phyloP scores from a whole-genome alignment of 345 rosid genomes.

The Linum trigynum region DNA sequence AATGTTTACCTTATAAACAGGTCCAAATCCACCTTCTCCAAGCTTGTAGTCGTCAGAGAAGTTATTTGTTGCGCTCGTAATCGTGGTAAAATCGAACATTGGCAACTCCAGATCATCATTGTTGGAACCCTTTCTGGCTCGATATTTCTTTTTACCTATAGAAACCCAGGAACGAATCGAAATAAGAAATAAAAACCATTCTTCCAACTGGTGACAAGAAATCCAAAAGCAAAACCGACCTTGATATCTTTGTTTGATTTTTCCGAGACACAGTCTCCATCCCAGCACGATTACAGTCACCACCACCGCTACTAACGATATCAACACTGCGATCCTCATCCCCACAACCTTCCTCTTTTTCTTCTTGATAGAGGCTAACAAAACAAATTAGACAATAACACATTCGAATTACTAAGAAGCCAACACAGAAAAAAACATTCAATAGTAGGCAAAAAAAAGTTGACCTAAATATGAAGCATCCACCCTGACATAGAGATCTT shows the following conservation, averaged over 20 bases:
- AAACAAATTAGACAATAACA: too few species aligned
- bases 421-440: too few species aligned
- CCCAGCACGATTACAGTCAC: slow-evolving; percentile 5
- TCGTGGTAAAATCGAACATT: background rate
- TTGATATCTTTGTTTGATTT: slow-evolving; percentile 7
- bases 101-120: background rate
- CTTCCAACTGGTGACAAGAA: background rate
- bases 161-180: background rate
- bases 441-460: background rate
- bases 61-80: background rate
- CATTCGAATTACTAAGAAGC: background rate
- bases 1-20: background rate
- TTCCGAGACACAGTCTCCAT: slow-evolving; percentile 1
- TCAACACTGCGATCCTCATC: slow-evolving; percentile 12
- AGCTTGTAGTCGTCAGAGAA: background rate
- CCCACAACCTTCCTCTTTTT: background rate
- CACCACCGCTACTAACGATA: background rate
- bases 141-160: background rate
- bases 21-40: slow-evolving; percentile 2
- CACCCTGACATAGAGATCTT: slow-evolving; percentile 10
- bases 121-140: background rate
- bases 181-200: background rate
- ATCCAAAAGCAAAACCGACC: slow-evolving; percentile 4
- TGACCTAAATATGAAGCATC: slow-evolving; percentile 11
- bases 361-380: slow-evolving; percentile 5